Evolutionary conservation across 345 rosid species (phyloP), one percentile per base, ranked within the genome.

Genomic region (Eucalyptus cloeziana): DNA sequence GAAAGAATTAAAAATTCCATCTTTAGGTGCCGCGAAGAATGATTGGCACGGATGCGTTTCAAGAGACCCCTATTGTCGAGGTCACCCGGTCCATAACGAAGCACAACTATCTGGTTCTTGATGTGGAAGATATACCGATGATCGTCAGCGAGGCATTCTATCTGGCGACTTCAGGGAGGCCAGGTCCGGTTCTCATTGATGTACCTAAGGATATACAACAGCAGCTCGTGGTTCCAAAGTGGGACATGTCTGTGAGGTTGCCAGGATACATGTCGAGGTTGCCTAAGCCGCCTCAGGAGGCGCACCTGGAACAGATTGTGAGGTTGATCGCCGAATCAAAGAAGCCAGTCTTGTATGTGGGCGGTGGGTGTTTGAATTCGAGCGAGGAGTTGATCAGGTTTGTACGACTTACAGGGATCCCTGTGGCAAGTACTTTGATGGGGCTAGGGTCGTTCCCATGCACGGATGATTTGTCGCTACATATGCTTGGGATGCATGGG

Each of bases 401-500:
- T 89, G 99, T 97, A 11, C 96, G 96, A 86, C 93, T 98, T 37
- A 96, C 99, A 0, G 97, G 99, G 24, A 96, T 97, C 79, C 99
- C 99, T 2, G 99, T 98, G 25, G 97, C 99, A 4, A 97, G 99
- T 94, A 98, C 99, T 85, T 93, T 98, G 93, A 98, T 98, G 99
- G 99, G 99, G 56, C 94, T 97, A 33, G 99, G 99, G 0, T 88
- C 97, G 4, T 97, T 90, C 87, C 97, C 99, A 2, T 89, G 92
- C 87, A 79, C 93, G 3, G 95, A 94, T 92, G 96, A 95, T 6
- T 86, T 98, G 90, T 97, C 99, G 1, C 88, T 98, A 87, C 96
- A 93, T 67, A 97, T 98, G 99, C 96, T 98, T 86, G 99, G 99
- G 33, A 98, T 98, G 99, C 99, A 97, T 64, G 99, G 99, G 40